Conservation (phyloP, 306 rosid genomes). For the Senna tora region DNA sequence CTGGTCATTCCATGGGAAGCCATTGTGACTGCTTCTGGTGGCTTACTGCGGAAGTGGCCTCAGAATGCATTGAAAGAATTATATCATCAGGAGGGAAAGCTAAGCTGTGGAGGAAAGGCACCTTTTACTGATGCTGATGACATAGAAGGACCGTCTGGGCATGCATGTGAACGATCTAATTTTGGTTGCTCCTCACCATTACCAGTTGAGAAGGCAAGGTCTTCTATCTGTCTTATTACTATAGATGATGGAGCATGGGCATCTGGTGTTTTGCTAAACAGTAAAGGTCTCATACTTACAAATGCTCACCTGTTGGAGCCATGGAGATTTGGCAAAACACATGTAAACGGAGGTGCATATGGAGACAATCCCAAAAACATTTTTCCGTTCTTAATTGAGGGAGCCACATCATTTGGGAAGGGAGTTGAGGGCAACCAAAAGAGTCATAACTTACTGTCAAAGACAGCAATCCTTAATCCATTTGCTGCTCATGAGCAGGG, state of each 20-base stretch:
- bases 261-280: constrained; percentile 80
- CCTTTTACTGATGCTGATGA: constrained; percentile 29
- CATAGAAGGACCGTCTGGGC: constrained; percentile 40
- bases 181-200: constrained; percentile 46
- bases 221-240: constrained; percentile 84
- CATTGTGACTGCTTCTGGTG: constrained; percentile 68
- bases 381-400: constrained; percentile 39
- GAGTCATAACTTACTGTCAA: constrained; percentile 37
- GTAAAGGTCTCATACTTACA: constrained; percentile 85
- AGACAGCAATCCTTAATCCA: constrained; percentile 37
- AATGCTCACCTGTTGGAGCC: constrained; percentile 95
- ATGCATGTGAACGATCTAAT: constrained; percentile 35
- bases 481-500: constrained; percentile 44
- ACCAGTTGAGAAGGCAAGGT: constrained; percentile 73
- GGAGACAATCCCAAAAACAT: constrained; percentile 40
- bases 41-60: constrained; percentile 62
- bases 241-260: constrained; percentile 92
- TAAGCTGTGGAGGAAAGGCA: constrained; percentile 40
- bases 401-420: constrained; percentile 36
- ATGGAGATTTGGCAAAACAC: constrained; percentile 85
- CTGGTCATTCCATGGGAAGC: constrained; percentile 97
- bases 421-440: constrained; percentile 43
- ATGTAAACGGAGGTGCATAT: constrained; percentile 46
- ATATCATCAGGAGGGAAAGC: constrained; percentile 42
- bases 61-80: constrained; percentile 46